phyloP scores from a whole-genome alignment of 306 rosid species.

The Corylus americana region DNA sequence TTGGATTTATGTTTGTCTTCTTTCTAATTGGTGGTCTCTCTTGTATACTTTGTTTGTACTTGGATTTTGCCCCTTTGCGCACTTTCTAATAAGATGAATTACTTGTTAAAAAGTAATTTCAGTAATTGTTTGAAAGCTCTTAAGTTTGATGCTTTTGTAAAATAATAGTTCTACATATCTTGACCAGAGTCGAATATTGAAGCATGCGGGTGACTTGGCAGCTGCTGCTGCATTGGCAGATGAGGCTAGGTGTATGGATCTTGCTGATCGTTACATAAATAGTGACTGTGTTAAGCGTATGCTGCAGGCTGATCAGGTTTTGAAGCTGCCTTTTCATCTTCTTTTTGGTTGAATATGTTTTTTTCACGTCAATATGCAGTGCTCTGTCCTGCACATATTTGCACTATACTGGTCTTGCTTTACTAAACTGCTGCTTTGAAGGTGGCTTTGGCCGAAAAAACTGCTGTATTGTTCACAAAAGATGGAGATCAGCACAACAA shows the following conservation, averaged over 20 bases:
- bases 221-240: slow-evolving; percentile 96
- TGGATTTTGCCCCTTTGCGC: no score
- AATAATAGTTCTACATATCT: slow-evolving; percentile 22
- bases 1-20: no score
- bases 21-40: no score
- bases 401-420: slow-evolving; percentile 25
- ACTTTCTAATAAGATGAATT: no score
- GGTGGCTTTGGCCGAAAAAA: slow-evolving; percentile 95
- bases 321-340: not conserved
- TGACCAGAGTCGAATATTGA: slow-evolving; percentile 91
- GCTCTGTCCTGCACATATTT: slow-evolving; percentile 18
- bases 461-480: slow-evolving; percentile 96
- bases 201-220: slow-evolving; percentile 92
- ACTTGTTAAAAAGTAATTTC: no score
- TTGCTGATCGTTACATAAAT: slow-evolving; percentile 94
- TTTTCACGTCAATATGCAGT: not conserved
- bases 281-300: slow-evolving; percentile 97
- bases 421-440: slow-evolving; percentile 28
- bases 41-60: no score
- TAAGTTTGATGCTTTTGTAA: not conserved
- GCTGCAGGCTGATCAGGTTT: slow-evolving; percentile 98
- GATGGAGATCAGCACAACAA: slow-evolving; percentile 98
- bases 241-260: slow-evolving; percentile 97
- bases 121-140: not conserved
- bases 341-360: slow-evolving; percentile 14